phyloP scores from a whole-genome alignment of 257 asterid species.

The Craterostigma plantagineum region DNA sequence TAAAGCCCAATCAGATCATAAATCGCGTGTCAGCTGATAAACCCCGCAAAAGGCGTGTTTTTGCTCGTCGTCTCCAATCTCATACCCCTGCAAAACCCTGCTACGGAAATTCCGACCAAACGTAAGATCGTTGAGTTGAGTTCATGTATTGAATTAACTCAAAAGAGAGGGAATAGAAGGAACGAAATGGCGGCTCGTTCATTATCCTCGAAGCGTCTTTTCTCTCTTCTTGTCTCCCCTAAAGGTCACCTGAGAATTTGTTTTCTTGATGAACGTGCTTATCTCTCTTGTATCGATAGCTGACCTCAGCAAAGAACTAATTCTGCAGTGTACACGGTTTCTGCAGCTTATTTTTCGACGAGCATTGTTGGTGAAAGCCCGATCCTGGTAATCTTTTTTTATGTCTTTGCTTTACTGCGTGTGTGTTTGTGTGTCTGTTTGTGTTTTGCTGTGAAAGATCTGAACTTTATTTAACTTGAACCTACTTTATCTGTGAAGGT shows the following conservation, averaged over 20 bases:
- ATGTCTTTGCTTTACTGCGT: not conserved
- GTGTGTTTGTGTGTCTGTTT: not conserved
- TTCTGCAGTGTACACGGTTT: slow-evolving; percentile 33
- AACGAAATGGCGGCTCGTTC: slow-evolving; percentile 46
- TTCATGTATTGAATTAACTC: too few species aligned
- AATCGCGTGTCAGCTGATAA: too few species aligned
- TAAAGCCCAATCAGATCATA: too few species aligned
- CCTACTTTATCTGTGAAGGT: slow-evolving; percentile 28
- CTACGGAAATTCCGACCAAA: too few species aligned
- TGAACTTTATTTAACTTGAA: slow-evolving; percentile 1
- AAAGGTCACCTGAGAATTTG: slow-evolving; percentile 27
- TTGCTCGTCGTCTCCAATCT: too few species aligned
- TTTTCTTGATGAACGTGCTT: not conserved
- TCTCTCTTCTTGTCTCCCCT: slow-evolving; percentile 16
- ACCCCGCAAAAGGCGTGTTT: too few species aligned
- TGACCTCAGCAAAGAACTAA: slow-evolving; percentile 1
- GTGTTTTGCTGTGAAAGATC: slow-evolving; percentile 1
- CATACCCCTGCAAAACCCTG: too few species aligned
- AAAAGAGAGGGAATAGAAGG: not conserved
- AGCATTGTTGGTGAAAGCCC: slow-evolving; percentile 52
- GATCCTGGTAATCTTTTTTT: slow-evolving; percentile 30
- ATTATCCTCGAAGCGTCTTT: slow-evolving; percentile 23
- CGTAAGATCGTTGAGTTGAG: too few species aligned
- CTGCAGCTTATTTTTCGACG: slow-evolving; percentile 44
- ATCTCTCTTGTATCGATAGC: not conserved